Percentiles rank a stretch among this genome's conserved stretches.
These are phyloP conservation scores for Metschnikowia anglica DNA, from an alignment of 805 yeast species.

Conservation along the genomic window DNA sequence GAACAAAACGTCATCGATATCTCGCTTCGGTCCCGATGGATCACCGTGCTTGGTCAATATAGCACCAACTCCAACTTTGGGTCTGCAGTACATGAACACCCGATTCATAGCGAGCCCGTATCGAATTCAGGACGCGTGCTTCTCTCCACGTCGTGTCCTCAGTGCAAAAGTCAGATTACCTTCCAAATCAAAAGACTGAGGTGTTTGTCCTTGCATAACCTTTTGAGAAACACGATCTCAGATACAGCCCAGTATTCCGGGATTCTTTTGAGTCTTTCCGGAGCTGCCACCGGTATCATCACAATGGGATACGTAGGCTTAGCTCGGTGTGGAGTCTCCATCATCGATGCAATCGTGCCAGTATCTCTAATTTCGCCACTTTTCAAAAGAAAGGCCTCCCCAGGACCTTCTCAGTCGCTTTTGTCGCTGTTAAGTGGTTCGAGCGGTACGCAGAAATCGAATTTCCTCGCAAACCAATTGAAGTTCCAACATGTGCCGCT, in stretches of 20 bases:
- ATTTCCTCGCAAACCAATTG: constrained; percentile 28
- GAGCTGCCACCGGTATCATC: constrained; percentile 41
- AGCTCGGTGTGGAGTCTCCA: constrained; percentile 37
- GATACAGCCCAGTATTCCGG: constrained; percentile 32
- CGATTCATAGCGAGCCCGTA: background rate
- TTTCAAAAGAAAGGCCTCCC: constrained; percentile 1
- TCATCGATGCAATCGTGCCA: constrained; percentile 39
- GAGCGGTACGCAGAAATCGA: background rate
- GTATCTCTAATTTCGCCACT: constrained; percentile 31
- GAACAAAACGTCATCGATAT: constrained; percentile 4
- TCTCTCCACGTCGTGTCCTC: constrained; percentile 38
- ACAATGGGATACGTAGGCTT: constrained; percentile 41
- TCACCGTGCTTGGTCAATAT: constrained; percentile 1
- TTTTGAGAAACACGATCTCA: constrained; percentile 20
- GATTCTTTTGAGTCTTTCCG: constrained; percentile 35
- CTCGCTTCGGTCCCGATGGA: constrained; percentile 6
- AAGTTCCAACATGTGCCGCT: constrained; percentile 38
- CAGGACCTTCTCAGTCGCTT: constrained; percentile 1
- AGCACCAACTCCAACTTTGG: background rate
- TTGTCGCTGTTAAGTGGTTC: constrained; percentile 1
- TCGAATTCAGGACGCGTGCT: background rate
- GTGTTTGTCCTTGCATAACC: constrained; percentile 23
- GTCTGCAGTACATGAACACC: background rate
- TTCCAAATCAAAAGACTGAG: constrained; percentile 34
- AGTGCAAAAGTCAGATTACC: constrained; percentile 37